These are phyloP conservation scores for Barnettozyma hawaiiensis DNA, from an alignment of 1,139 yeast species.

Conservation along the genomic window DNA sequence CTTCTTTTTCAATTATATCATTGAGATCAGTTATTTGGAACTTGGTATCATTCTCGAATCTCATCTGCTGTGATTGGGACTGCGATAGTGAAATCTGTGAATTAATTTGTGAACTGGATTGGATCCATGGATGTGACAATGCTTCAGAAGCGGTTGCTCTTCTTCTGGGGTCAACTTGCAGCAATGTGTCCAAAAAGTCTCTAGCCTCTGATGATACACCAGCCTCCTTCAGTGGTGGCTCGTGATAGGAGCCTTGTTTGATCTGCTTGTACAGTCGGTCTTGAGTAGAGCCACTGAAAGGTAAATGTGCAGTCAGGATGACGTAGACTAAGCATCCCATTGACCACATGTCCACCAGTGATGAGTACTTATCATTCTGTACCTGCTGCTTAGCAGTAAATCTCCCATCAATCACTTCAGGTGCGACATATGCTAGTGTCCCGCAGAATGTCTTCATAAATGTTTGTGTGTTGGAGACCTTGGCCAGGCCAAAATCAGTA, in stretches of 20 bases:
- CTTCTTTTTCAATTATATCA: constrained; percentile 7
- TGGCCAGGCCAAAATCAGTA: constrained; percentile 90
- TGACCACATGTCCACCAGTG: constrained; percentile 94
- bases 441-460: constrained; percentile 88
- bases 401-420: constrained; percentile 76
- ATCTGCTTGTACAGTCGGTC: constrained; percentile 77
- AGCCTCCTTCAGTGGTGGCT: constrained; percentile 66
- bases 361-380: constrained; percentile 55
- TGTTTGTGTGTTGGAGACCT: constrained; percentile 69
- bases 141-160: constrained; percentile 73
- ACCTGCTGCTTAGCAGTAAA: constrained; percentile 36
- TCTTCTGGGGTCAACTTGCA: constrained; percentile 68
- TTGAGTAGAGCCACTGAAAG: constrained; percentile 90
- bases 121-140: constrained; percentile 55
- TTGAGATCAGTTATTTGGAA: constrained; percentile 15
- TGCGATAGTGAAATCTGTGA: constrained; percentile 61
- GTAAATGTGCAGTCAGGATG: constrained; percentile 82
- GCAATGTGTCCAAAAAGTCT: constrained; percentile 59
- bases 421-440: constrained; percentile 87
- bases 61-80: constrained; percentile 62
- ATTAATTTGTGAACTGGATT: constrained; percentile 16
- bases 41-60: constrained; percentile 40
- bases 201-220: constrained; percentile 60
- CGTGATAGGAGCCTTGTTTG: constrained; percentile 71
- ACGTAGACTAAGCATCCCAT: constrained; percentile 90